Percentiles rank a stretch among this genome's conserved stretches.
phyloP scores from a whole-genome alignment of 2,329 filamentous ascomycete species.

The Chrysoporthe austroafricana region DNA sequence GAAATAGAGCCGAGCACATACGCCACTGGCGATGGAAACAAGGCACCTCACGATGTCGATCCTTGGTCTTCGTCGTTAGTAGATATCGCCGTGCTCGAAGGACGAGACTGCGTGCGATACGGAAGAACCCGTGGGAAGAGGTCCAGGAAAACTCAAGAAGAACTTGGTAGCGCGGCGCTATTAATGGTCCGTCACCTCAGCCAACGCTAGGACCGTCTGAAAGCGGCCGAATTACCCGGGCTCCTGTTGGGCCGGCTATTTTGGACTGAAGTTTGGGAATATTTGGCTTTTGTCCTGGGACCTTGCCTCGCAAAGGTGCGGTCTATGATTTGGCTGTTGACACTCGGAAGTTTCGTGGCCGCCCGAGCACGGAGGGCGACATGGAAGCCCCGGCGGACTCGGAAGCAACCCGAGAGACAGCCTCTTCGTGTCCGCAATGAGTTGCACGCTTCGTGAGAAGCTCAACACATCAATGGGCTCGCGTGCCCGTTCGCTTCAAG shows the following conservation, averaged over 20 bases:
- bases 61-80: neutral
- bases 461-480: neutral
- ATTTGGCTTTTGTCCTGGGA: neutral
- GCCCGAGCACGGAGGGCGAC: neutral
- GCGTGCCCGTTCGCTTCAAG: too few species aligned
- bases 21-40: neutral
- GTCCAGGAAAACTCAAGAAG: neutral
- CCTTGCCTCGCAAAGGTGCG: neutral
- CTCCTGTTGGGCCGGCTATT: neutral
- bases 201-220: neutral
- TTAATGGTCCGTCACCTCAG: neutral
- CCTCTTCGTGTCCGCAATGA: neutral
- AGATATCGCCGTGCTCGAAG: neutral
- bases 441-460: neutral
- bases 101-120: neutral
- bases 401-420: neutral
- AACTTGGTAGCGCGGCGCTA: neutral
- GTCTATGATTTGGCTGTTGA: neutral
- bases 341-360: neutral
- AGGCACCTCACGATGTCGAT: neutral
- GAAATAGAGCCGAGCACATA: neutral
- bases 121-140: neutral
- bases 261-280: neutral
- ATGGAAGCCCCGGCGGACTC: neutral
- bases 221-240: neutral